Percentiles rank a stretch among this genome's conserved stretches.
These are phyloP conservation scores for Fomitiporia mediterranea DNA, from an alignment of 1,284 basidiomycete species.

Conservation along the genomic window DNA sequence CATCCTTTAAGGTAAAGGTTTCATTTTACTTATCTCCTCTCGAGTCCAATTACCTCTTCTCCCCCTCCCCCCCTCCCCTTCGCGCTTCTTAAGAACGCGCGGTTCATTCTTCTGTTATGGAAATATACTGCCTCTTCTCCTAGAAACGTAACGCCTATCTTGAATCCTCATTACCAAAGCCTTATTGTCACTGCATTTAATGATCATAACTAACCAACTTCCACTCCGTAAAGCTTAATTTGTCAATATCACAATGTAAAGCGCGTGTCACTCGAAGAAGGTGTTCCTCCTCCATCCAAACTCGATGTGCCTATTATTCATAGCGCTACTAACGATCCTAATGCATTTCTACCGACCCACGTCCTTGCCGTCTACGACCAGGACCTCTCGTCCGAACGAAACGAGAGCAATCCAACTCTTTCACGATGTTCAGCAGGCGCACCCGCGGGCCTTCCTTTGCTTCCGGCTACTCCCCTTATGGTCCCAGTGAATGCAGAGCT, in stretches of 20 bases:
- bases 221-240: conserved; percentile 11
- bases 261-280: conserved; percentile 19
- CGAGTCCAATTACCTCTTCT: background rate
- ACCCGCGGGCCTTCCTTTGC: conserved; percentile 7
- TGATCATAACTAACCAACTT: conserved; percentile 8
- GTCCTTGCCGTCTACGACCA: conserved; percentile 20
- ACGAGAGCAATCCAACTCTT: background rate
- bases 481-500: conserved; percentile 28
- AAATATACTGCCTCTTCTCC: too few species aligned
- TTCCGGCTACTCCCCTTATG: conserved; percentile 23
- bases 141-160: too few species aligned
- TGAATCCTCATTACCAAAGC: background rate
- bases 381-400: conserved; percentile 7
- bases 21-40: background rate
- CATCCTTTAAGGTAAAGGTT: conserved; percentile 14
- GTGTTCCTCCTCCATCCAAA: conserved; percentile 19
- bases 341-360: conserved; percentile 20
- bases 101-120: too few species aligned
- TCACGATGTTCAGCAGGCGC: conserved; percentile 3
- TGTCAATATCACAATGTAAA: conserved; percentile 20
- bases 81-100: background rate
- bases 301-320: conserved; percentile 19
- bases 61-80: background rate
- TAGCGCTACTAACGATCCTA: conserved; percentile 5
- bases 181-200: background rate